Evolutionary conservation across 495 filamentous ascomycete genomes (phyloP), one percentile per base, ranked within the genome.

Genomic region (Xylaria acuta): DNA sequence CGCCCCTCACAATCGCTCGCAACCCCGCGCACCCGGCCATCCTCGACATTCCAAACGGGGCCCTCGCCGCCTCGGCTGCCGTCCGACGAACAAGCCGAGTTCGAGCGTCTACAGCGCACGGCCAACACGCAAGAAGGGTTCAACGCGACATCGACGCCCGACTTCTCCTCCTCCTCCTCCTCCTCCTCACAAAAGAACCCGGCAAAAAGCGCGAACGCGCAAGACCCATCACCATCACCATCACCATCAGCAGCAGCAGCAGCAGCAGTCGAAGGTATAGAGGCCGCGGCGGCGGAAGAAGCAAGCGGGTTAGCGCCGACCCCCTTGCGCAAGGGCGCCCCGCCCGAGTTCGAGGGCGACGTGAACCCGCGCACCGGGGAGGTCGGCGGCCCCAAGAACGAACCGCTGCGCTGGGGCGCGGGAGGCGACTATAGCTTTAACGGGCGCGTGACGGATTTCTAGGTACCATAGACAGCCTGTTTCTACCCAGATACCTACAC

Each of bases 371-470:
- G 92, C 84, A 99, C 96, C 3, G 97, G 97, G n/a, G 96, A 98
- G 84, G 87, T 97, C 54, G 96, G 95, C 7, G 96, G 96, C 18
- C 96, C 96, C 22, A 99, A 98, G 89, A 99, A 98, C 81, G 96
- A 99, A 82, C 96, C 96, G 54, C 74, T 98, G 75, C 86, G 95
- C 67, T 97, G 95, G 95, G 94, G 94, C 0, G 79, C 84, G 34
- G 80, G 75, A 3, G 92, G 93, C 1, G 96, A 99, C 83, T 99
- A 94, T 90, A 98, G 94, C 76, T 99, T 92, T 81, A 97, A 97
- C 83, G 96, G 96, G 47, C 85, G 96, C 67, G 95, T 96, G 32
- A 98, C 96, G 25, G 96, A 98, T 83, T 99, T 99, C 79, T 99
- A 79, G 25, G 51, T 38, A 38, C 36, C 36, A 3, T 38, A 83